Conservation (phyloP, 2,329 filamentous ascomycete species). For the Neurospora sp. region DNA sequence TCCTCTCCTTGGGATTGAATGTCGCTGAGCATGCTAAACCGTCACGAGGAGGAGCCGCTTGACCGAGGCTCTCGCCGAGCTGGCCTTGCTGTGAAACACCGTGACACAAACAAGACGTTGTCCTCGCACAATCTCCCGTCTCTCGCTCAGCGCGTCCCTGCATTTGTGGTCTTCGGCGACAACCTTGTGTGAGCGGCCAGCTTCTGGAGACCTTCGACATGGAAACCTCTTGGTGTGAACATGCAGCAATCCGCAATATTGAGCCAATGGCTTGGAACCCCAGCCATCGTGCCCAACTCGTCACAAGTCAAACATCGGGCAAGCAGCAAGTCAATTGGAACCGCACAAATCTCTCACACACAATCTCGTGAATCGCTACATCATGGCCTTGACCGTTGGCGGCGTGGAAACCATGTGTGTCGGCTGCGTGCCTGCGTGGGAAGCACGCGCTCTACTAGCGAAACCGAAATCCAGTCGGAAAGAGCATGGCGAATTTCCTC, state of each 20-base stretch:
- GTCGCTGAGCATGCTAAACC: background rate
- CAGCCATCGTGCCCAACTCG: slow-evolving; percentile 2
- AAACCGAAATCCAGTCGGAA: background rate
- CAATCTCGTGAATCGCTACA: background rate
- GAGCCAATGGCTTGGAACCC: slow-evolving; percentile 11
- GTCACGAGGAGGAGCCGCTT: background rate
- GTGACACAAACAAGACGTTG: background rate
- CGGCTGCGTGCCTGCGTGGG: background rate
- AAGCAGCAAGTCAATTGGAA: background rate
- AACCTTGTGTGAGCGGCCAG: slow-evolving; percentile 9
- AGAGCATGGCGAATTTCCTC: background rate
- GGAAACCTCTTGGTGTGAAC: slow-evolving; percentile 6
- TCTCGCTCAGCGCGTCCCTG: slow-evolving; percentile 7
- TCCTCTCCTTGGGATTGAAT: background rate
- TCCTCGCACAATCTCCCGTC: background rate
- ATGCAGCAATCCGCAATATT: slow-evolving; percentile 15
- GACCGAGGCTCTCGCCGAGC: background rate
- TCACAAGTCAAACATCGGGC: background rate
- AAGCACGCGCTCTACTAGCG: background rate
- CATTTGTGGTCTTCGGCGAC: slow-evolving; percentile 8
- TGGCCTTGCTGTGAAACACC: background rate
- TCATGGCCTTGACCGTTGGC: background rate
- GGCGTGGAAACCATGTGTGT: background rate
- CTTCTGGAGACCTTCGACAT: slow-evolving; percentile 13
- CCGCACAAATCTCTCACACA: background rate